These are phyloP conservation scores for Panellus pusillus DNA, from an alignment of 768 basidiomycete genomes.

Conservation along the genomic window DNA sequence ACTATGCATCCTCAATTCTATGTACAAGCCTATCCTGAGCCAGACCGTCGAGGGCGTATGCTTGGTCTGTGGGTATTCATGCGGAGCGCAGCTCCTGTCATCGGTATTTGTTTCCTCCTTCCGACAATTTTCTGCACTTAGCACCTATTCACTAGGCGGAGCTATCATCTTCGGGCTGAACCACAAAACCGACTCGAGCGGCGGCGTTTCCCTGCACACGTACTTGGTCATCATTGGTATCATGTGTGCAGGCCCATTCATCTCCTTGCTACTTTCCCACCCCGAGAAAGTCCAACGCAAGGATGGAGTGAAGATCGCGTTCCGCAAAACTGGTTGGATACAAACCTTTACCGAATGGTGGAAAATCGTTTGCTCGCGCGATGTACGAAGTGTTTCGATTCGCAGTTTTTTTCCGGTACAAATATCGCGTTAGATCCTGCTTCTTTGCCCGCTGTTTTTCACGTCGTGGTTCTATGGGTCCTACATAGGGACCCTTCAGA, in stretches of 20 bases:
- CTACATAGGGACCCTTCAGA: conserved; percentile 35
- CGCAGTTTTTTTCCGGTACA: neutral
- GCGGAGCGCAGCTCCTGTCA: conserved; percentile 33
- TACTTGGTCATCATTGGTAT: conserved; percentile 36
- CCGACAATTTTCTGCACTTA: neutral
- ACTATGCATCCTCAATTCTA: neutral
- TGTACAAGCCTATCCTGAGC: conserved; percentile 32
- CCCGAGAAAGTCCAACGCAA: conserved; percentile 33
- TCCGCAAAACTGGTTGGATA: conserved; percentile 29
- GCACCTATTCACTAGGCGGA: conserved; percentile 17
- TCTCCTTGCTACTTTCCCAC: conserved; percentile 28
- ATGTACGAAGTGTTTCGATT: conserved; percentile 15
- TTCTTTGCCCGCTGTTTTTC: conserved; percentile 34
- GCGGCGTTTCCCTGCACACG: conserved; percentile 33
- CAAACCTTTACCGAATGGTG: conserved; percentile 30
- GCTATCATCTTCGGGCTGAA: conserved; percentile 36
- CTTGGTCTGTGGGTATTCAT: conserved; percentile 36
- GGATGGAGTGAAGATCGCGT: conserved; percentile 31
- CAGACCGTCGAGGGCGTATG: conserved; percentile 34
- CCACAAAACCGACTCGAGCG: conserved; percentile 26
- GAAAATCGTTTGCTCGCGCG: conserved; percentile 27
- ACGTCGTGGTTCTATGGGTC: conserved; percentile 36
- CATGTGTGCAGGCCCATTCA: conserved; percentile 36
- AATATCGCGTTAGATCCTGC: conserved; percentile 24
- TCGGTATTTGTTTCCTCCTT: conserved; percentile 14